Conservation (phyloP, 179 eudicot genomes). For the Beta corolliflora region DNA sequence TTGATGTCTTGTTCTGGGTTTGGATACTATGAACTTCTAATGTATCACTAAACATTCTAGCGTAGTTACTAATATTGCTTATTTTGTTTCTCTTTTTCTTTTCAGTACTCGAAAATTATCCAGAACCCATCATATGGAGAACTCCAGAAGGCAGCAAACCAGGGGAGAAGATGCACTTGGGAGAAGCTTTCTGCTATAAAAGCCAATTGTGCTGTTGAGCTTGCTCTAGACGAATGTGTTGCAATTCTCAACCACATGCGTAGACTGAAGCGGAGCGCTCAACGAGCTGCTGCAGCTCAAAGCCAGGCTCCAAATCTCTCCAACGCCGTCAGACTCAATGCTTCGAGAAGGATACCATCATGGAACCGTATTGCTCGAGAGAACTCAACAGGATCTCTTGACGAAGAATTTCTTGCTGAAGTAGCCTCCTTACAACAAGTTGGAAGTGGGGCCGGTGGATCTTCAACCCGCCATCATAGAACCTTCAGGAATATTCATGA, state of each 20-base stretch:
- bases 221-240: constrained; percentile 88
- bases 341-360: constrained; percentile 84
- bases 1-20: not conserved
- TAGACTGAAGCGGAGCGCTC: constrained; percentile 71
- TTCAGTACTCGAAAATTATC: constrained; percentile 80
- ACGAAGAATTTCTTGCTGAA: constrained; percentile 70
- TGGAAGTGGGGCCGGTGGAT: constrained; percentile 30
- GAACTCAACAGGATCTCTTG: constrained; percentile 92
- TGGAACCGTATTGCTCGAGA: constrained; percentile 96
- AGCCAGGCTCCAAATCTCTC: constrained; percentile 36
- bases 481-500: constrained; percentile 46
- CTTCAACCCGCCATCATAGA: constrained; percentile 39
- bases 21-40: not conserved
- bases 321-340: constrained; percentile 52
- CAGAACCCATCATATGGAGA: constrained; percentile 84
- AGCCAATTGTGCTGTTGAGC: constrained; percentile 93
- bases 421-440: constrained; percentile 54
- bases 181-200: constrained; percentile 96
- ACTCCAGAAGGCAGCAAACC: constrained; percentile 95
- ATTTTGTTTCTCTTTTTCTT: constrained; percentile 10
- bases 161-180: constrained; percentile 96
- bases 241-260: constrained; percentile 94
- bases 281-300: constrained; percentile 65
- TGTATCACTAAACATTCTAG: not conserved
- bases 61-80: not conserved